phyloP scores from a whole-genome alignment of 2,329 filamentous ascomycete species.

The Fusarium continuum region DNA sequence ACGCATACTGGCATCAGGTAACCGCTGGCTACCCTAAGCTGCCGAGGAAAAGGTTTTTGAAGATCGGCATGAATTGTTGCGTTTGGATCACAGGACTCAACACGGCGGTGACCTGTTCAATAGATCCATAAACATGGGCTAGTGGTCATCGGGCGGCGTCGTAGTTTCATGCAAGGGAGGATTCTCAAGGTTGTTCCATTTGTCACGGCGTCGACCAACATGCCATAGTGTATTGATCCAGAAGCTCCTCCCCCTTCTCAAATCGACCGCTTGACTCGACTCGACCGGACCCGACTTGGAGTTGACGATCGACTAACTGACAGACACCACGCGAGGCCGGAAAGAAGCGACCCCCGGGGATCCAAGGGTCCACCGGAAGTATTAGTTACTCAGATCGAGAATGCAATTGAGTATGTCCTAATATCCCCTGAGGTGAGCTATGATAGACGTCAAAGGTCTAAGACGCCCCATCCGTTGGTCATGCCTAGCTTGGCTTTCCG shows the following conservation, averaged over 20 bases:
- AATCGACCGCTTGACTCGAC: conserved; percentile 11
- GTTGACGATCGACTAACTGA: conserved; percentile 21
- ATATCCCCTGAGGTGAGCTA: conserved; percentile 15
- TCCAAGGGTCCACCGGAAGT: conserved; percentile 14
- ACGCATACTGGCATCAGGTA: conserved; percentile 6
- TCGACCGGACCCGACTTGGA: conserved; percentile 1
- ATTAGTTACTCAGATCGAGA: conserved; percentile 33
- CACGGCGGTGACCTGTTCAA: conserved; percentile 9
- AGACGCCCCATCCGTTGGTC: conserved; percentile 16
- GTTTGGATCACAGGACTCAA: conserved; percentile 11
- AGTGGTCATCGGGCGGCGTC: conserved; percentile 15
- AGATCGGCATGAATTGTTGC: conserved; percentile 27
- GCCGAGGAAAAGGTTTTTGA: background rate
- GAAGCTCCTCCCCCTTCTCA: conserved; percentile 28
- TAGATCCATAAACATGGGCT: conserved; percentile 8
- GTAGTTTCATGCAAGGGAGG: conserved; percentile 33
- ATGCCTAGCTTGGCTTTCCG: conserved; percentile 14
- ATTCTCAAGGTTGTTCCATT: conserved; percentile 3
- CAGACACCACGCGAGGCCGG: conserved; percentile 31
- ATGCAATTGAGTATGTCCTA: conserved; percentile 15
- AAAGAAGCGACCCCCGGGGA: conserved; percentile 37
- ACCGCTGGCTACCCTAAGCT: conserved; percentile 4
- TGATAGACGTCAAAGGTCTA: conserved; percentile 33
- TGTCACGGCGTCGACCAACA: conserved; percentile 15
- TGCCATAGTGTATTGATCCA: conserved; percentile 22